Percentiles rank a stretch among this genome's conserved stretches.
These are phyloP conservation scores for Lecanicillium sp. DNA, from an alignment of 2,329 filamentous ascomycete species.

Conservation along the genomic window DNA sequence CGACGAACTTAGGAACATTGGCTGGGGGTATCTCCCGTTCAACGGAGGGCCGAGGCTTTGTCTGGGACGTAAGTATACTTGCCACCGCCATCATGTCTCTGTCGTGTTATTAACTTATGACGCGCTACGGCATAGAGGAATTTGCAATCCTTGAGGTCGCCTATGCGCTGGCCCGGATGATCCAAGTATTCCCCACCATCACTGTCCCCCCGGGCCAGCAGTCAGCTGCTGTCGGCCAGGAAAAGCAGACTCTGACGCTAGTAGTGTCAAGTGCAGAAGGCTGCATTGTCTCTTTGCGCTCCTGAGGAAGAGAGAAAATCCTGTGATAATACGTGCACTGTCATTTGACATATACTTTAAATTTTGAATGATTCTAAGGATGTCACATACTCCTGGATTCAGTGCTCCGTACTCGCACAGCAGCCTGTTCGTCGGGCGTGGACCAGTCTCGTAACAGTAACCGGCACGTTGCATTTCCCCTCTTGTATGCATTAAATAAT, in stretches of 20 bases:
- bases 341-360: too few relatives aligned
- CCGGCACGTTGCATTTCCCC: too few relatives aligned
- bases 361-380: too few relatives aligned
- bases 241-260: background rate
- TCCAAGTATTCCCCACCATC: constrained; percentile 24
- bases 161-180: constrained; percentile 25
- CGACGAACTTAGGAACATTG: constrained; percentile 19
- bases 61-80: constrained; percentile 32
- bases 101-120: background rate
- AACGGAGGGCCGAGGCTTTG: constrained; percentile 41
- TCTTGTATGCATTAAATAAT: too few relatives aligned
- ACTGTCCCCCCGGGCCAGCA: background rate
- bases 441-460: too few relatives aligned
- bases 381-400: too few relatives aligned
- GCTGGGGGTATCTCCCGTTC: constrained; percentile 41
- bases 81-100: background rate
- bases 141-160: constrained; percentile 28
- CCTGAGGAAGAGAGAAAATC: too few relatives aligned
- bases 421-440: too few relatives aligned
- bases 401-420: too few relatives aligned
- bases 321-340: too few relatives aligned
- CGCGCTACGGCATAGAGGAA: constrained; percentile 22
- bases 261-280: background rate
- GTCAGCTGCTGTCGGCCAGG: background rate
- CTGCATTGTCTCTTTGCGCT: constrained; percentile 6